Conservation (phyloP, 208 protist species). For the Angomonas ambiguus region DNA sequence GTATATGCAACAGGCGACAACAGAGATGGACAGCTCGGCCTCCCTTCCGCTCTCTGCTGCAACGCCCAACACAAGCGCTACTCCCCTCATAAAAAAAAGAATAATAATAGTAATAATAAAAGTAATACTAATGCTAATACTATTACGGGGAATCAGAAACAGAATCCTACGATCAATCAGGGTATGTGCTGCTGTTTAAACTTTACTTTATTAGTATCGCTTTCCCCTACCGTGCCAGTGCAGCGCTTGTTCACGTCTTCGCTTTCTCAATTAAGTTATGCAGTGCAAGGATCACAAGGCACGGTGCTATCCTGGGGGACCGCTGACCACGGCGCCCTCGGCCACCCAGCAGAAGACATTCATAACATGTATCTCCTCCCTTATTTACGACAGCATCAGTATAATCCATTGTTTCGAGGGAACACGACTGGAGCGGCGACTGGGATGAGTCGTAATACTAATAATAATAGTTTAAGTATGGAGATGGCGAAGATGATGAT, state of each 20-base stretch:
- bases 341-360: background rate
- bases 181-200: conserved; percentile 7
- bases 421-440: too few relatives aligned
- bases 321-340: background rate
- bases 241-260: too few relatives aligned
- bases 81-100: too few relatives aligned
- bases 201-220: background rate
- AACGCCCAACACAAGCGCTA: background rate
- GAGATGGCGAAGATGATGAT: too few relatives aligned
- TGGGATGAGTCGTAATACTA: too few relatives aligned
- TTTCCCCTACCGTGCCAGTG: background rate
- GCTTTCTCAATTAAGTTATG: too few relatives aligned
- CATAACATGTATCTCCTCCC: background rate
- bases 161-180: conserved; percentile 6
- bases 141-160: background rate
- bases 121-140: background rate
- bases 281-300: too few relatives aligned
- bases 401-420: too few relatives aligned
- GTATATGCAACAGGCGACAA: conserved; percentile 78
- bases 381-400: background rate
- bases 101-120: too few relatives aligned
- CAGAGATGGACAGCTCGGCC: conserved; percentile 60
- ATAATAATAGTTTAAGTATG: too few relatives aligned
- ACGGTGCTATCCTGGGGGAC: background rate
- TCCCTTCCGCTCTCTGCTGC: conserved; percentile 11